phyloP scores from a whole-genome alignment of 2,329 filamentous ascomycete genomes.

The Macroventuria anomochaeta region DNA sequence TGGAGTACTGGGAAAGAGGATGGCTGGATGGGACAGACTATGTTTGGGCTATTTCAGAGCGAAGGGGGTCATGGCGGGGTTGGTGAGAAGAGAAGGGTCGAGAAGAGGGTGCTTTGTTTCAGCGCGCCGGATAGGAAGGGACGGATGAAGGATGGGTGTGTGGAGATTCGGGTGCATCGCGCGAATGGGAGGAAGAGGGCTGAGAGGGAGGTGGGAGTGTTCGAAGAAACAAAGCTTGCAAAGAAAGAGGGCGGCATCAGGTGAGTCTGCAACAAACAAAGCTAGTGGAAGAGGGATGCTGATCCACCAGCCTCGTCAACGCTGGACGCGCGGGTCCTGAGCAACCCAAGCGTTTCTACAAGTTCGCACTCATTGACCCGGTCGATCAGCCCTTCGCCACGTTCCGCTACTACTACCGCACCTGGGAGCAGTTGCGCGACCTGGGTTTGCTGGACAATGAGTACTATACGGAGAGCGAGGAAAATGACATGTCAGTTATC shows the following conservation, averaged over 20 bases:
- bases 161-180: slow-evolving; percentile 54
- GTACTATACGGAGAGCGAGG: slow-evolving; percentile 19
- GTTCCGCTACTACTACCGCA: slow-evolving; percentile 52
- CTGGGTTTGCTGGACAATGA: slow-evolving; percentile 32
- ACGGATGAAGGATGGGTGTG: slow-evolving; percentile 30
- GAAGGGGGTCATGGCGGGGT: slow-evolving; percentile 37
- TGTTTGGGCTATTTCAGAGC: slow-evolving; percentile 53
- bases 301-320: slow-evolving; percentile 48
- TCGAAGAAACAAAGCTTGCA: slow-evolving; percentile 19
- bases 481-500: slow-evolving; percentile 35
- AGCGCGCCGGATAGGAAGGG: slow-evolving; percentile 19
- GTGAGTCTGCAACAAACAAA: slow-evolving; percentile 28
- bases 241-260: slow-evolving; percentile 28
- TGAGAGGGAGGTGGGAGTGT: slow-evolving; percentile 36
- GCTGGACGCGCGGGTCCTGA: slow-evolving; percentile 48
- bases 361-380: slow-evolving; percentile 58
- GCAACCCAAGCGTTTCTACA: slow-evolving; percentile 55
- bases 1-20: slow-evolving; percentile 55
- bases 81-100: too few species aligned
- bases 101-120: slow-evolving; percentile 54
- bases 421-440: slow-evolving; percentile 35
- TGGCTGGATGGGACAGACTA: slow-evolving; percentile 52
- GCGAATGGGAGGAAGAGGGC: slow-evolving; percentile 51
- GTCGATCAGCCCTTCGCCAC: slow-evolving; percentile 56
- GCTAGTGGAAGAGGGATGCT: not conserved